Base-by-base conservation (phyloP, 805 yeast genomes). In the Starmera pachycereana region DNA sequence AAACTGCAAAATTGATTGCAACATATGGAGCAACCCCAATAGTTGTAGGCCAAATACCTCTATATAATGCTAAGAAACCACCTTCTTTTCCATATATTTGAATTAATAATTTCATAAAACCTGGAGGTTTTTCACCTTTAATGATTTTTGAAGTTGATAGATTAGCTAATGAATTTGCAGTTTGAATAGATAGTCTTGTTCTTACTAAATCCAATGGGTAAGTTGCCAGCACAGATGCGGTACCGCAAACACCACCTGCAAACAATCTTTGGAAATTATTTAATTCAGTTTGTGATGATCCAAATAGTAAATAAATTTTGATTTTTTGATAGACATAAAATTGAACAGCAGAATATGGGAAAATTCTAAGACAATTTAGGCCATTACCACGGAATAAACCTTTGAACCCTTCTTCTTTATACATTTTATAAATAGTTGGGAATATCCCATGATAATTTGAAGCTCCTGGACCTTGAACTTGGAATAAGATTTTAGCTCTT, bases 11-110 rank as follows among this genome's bases (percentile, higher is more conserved):
- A 61, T 89, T 90, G 39, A 90, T 72, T 4, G 96, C 96, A 29
- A 87, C 96, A 54, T 89, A 92, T 1, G 97, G 97, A 1, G 96
- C 97, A 16, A 92, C 96, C 2, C 97, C 97, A 42, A 85, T 62
- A 2, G 89, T 76, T 0, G 97, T 90, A n/a, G 97, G 96, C 45
- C 80, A 66, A 11, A 89, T 67, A 3, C 98, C 98, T 38, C 89
- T 69, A 56, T 85, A 90, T 12, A 90, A 65, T 0, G 88, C 95
- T 2, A 55, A 44, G 8, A 86, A 19, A 0, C 96, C 96, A 31
- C 97, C 97, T 61, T 90, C 98, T 12, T 69, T 71, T 12, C 50
- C 52, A 60, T 83, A 85, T 16, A 88, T 86, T 13, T 68, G 62
- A 30, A 46, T 51, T 41, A 84, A 56, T 2, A 87, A 71, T 10